Evolutionary conservation across 352 stramenopile genomes (phyloP), one percentile per base, ranked within the genome.

Genomic region (Globisporangium megalacanthum): DNA sequence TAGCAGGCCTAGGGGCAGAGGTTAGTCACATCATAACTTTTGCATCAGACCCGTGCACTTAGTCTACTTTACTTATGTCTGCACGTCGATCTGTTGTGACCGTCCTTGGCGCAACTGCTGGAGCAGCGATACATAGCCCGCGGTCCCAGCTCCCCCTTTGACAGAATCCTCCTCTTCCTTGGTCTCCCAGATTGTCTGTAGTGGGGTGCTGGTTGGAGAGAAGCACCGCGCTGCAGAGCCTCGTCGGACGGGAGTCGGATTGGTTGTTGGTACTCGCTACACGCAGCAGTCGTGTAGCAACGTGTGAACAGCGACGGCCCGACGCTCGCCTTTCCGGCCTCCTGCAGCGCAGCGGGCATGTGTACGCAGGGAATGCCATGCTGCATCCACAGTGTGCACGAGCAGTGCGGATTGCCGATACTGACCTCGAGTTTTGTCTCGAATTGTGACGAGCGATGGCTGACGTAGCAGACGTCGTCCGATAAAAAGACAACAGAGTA

Each of bases 361-460:
- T 49, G 44, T 9, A 49, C 44, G 22, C 44, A 49, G 10, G 44
- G 44, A 49, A 49, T 49, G 44, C 44, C 44, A 19, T 49, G 44
- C 44, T 49, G 44, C 13, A 49, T 15, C 9, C 44, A 49, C 44
- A 49, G 15, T 49, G 44, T 19, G 44, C 44, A 49, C 14, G 14
- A 19, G n/a, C 44, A 49, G 22, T 22, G 44, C 22, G 44, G 44
- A 8, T 22, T 22, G 44, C n/a, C n/a, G 10, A 49, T 25, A 49
- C 44, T 25, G 22, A 49, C n/a, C n/a, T 49, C n/a, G n/a, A 49
- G n/a, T 10, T 49, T 49, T 49, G 14, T 49, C n/a, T 49, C 44
- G n/a, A n/a, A 8, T 19, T 8, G 44, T 9, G 44, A 49, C 13
- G n/a, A 22, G 14, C 10, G 44, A 49, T 49, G 13, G 44, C 44